Evolutionary conservation across 441 rosid genomes (phyloP).

Genomic region (Omphalea diandra): DNA sequence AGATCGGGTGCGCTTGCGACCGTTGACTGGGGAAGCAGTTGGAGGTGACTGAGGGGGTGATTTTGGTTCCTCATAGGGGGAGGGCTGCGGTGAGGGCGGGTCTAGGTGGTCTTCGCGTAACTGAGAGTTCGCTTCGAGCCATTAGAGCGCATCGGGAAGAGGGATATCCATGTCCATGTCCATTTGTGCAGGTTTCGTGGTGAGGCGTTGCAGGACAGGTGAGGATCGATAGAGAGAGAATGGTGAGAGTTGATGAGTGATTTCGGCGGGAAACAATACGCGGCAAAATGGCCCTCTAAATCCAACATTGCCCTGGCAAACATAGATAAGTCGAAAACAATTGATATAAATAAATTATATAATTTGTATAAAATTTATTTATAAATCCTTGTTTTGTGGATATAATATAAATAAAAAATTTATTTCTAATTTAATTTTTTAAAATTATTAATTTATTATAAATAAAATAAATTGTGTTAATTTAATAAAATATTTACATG

Average conservation of each 20-base stretch:
- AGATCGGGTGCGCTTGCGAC: constrained; percentile 53
- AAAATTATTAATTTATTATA: too few relatives aligned
- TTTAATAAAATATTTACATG: too few relatives aligned
- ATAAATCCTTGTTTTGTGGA: too few relatives aligned
- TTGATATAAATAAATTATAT: too few relatives aligned
- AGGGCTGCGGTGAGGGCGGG: not conserved
- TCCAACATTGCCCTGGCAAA: constrained; percentile 19
- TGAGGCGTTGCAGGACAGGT: not conserved
- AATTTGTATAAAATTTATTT: too few relatives aligned
- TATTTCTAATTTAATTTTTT: too few relatives aligned
- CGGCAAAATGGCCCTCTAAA: not conserved
- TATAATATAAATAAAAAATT: too few relatives aligned
- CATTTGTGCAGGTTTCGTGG: constrained; percentile 22
- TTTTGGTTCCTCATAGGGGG: constrained; percentile 2
- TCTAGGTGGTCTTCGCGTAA: constrained; percentile 42
- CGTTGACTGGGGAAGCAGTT: constrained; percentile 22
- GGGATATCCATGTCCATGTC: constrained; percentile 72
- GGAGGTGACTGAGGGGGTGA: constrained; percentile 33
- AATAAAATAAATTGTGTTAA: too few relatives aligned
- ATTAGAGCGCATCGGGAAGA: constrained; percentile 83
- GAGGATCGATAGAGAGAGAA: not conserved
- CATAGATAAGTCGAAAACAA: too few relatives aligned
- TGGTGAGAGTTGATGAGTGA: not conserved
- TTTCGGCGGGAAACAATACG: constrained; percentile 33
- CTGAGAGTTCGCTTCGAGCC: constrained; percentile 71